Evolutionary conservation across 805 yeast genomes (phyloP), one percentile per base, ranked within the genome.

Genomic region (Myxozyma neglecta): DNA sequence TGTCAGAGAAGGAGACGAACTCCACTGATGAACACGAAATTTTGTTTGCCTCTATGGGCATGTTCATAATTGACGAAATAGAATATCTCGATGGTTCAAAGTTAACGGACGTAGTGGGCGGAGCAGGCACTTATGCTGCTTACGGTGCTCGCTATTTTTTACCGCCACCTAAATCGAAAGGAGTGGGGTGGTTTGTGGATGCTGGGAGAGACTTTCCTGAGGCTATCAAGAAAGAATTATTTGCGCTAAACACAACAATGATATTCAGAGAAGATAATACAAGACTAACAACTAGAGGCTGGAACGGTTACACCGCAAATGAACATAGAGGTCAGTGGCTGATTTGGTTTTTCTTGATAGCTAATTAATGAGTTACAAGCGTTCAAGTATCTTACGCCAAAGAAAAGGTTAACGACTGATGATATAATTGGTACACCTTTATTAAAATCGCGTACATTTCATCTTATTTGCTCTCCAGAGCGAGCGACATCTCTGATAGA

Each of bases 1-100:
- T 16, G 16, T 16, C n/a, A 42, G 46, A 9, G 3, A 42, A n/a
- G 24, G 18, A 42, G 20, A n/a, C 46, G 42, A 39, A 16, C 6
- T 13, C 16, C 16, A 48, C 8, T 14, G 52, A 48, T 16, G 55
- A 24, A 13, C 47, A 45, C 16, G 60, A 57, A 49, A 51, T 62
- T 24, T 56, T 81, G 9, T 81, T 89, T 70, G 80, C 87, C 20
- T 81, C 96, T 0, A 77, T 89, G 77, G 98, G 97, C 50, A 87
- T 92, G 90, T 88, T 90, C 75, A 90, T 93, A 69, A 81, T 92
- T 16, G 98, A 92, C 73, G 96, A 90, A 66, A 89, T 91, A 67
- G 85, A 83, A 59, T 85, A 83, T 69, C 75, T 64, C 54, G 75
- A 60, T 58, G 79, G 66, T 60, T 45, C 68, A 75, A 29, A 78